These are phyloP conservation scores for Rutstroemia sp. DNA, from an alignment of 2,329 filamentous ascomycete species.

Conservation along the genomic window DNA sequence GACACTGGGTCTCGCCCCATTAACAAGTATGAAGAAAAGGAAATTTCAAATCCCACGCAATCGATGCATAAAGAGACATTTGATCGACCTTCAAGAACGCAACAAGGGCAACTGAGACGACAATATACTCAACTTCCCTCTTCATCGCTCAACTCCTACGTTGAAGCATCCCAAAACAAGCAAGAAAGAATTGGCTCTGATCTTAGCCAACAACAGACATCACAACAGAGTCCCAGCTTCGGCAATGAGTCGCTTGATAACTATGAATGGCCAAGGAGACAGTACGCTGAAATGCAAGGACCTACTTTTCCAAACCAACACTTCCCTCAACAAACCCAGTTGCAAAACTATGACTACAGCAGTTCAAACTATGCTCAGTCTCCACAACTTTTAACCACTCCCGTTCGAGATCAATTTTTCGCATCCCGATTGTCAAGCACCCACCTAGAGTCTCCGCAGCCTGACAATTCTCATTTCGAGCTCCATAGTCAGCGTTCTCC, in stretches of 20 bases:
- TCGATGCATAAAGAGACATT: background rate
- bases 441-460: constrained; percentile 4
- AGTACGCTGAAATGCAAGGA: background rate
- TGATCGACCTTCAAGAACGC: background rate
- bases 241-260: background rate
- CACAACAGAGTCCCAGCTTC: background rate
- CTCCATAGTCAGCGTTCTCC: constrained; percentile 1
- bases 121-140: constrained; percentile 2
- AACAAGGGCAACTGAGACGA: background rate
- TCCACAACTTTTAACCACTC: constrained; percentile 5
- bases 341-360: constrained; percentile 5
- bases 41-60: background rate
- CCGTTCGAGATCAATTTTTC: constrained; percentile 7
- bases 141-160: background rate
- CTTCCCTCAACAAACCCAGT: background rate
- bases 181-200: background rate
- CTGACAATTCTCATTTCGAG: constrained; percentile 4
- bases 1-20: background rate
- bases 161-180: background rate
- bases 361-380: constrained; percentile 8
- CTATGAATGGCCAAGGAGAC: constrained; percentile 1
- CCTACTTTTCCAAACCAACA: constrained; percentile 1
- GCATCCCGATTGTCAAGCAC: constrained; percentile 2
- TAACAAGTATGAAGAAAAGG: constrained; percentile 4
- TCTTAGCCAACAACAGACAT: background rate